Conservation (phyloP, 2,329 filamentous ascomycete species). For the Pyrenophora seminiperda region DNA sequence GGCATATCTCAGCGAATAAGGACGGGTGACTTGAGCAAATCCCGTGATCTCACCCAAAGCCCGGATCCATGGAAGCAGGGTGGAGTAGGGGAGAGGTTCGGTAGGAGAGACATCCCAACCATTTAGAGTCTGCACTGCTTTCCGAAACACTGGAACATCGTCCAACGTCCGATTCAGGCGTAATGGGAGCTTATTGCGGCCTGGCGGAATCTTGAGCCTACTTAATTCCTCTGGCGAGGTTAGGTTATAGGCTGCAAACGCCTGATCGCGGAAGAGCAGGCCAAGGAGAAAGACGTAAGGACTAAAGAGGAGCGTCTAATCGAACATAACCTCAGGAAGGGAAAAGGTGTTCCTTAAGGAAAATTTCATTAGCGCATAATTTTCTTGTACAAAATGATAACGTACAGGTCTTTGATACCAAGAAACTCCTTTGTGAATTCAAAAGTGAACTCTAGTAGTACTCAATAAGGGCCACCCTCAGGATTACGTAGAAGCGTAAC, state of each 20-base stretch:
- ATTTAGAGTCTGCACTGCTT: conserved; percentile 26
- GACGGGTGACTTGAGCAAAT: conserved; percentile 26
- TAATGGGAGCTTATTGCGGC: conserved; percentile 4
- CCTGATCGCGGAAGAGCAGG: conserved; percentile 34
- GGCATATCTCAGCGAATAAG: conserved; percentile 45
- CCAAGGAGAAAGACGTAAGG: conserved; percentile 37
- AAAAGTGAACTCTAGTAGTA: conserved; percentile 17
- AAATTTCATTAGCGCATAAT: not conserved
- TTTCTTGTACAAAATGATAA: conserved; percentile 1
- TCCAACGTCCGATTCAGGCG: conserved; percentile 4
- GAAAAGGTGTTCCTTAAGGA: conserved; percentile 32
- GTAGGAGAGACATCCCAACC: conserved; percentile 35
- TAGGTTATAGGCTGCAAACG: conserved; percentile 42
- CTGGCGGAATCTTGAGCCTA: conserved; percentile 36
- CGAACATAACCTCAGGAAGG: conserved; percentile 41
- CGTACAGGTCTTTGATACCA: not conserved
- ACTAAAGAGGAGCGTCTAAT: conserved; percentile 43
- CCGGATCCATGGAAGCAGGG: conserved; percentile 36
- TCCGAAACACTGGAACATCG: conserved; percentile 17
- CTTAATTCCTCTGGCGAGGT: conserved; percentile 44
- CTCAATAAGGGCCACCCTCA: conserved; percentile 6
- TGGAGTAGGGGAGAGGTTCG: conserved; percentile 29
- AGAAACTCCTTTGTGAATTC: conserved; percentile 11
- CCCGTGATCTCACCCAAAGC: conserved; percentile 40
- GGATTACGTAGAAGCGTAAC: conserved; percentile 12